A percentile compares a stretch with the other conserved stretches of the same genome.
Evolutionary conservation across 1,284 basidiomycete genomes (phyloP).

Genomic region (Malassezia pachydermatis): DNA sequence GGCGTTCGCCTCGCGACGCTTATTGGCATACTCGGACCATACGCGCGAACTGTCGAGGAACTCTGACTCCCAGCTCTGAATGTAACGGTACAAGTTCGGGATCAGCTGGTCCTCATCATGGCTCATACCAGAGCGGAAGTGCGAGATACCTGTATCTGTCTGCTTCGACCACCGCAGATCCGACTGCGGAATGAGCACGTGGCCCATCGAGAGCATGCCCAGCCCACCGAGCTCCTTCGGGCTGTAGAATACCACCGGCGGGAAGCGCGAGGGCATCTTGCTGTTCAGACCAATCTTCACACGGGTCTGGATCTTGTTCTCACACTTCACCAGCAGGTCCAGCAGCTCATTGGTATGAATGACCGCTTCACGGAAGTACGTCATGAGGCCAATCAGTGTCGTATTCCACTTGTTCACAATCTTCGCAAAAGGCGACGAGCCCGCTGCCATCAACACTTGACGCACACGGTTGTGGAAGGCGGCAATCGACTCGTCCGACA

Average conservation of each 20-base stretch:
- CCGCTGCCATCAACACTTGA: constrained; percentile 96
- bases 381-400: constrained; percentile 60
- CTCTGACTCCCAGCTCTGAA: constrained; percentile 97
- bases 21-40: constrained; percentile 99
- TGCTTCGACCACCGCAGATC: constrained; percentile 97
- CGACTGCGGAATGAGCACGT: constrained; percentile 93
- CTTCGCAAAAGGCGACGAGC: constrained; percentile 96
- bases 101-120: constrained; percentile 59
- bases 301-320: constrained; percentile 66
- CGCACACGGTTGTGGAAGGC: constrained; percentile 56
- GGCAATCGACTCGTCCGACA: constrained; percentile 80
- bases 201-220: constrained; percentile 98
- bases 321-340: constrained; percentile 45
- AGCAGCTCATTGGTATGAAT: constrained; percentile 86
- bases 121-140: constrained; percentile 89
- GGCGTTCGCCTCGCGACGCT: constrained; percentile 94
- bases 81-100: constrained; percentile 92
- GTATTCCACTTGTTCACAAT: constrained; percentile 99
- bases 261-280: constrained; percentile 93
- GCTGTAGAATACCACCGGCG: constrained; percentile 62
- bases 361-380: constrained; percentile 98
- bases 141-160: constrained; percentile 76
- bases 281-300: constrained; percentile 97
- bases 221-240: constrained; percentile 63
- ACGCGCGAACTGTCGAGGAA: constrained; percentile 96